A percentile compares a stretch with the other conserved stretches of the same genome.
phyloP scores from a whole-genome alignment of 2,329 filamentous ascomycete species.

The Paraconiothyrium brasiliense region DNA sequence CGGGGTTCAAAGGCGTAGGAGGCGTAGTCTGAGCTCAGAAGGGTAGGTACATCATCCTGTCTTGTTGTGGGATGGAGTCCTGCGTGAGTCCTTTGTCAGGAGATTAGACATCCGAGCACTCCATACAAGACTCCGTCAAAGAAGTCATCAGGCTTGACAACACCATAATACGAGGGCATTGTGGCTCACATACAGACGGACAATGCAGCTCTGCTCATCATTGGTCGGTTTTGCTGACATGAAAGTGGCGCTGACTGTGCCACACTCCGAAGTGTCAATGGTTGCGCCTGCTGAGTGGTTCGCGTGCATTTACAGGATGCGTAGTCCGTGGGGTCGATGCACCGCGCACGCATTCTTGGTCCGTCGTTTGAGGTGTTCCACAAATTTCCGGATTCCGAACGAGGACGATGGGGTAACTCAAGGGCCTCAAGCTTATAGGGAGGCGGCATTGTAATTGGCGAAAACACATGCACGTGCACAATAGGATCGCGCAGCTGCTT shows the following conservation, averaged over 20 bases:
- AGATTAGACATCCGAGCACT: slow-evolving; percentile 5
- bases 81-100: slow-evolving; percentile 7
- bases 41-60: slow-evolving; percentile 10
- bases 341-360: slow-evolving; percentile 9
- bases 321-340: slow-evolving; percentile 12
- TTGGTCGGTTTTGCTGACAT: slow-evolving; percentile 10
- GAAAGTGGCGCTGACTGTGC: neutral
- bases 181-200: slow-evolving; percentile 6
- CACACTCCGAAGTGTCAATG: slow-evolving; percentile 4
- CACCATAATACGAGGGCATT: neutral
- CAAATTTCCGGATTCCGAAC: slow-evolving; percentile 15
- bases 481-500: neutral
- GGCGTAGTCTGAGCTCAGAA: slow-evolving; percentile 3
- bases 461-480: neutral
- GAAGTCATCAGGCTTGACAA: slow-evolving; percentile 6
- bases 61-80: slow-evolving; percentile 6
- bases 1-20: neutral
- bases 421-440: neutral
- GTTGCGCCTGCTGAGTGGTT: slow-evolving; percentile 5
- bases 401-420: neutral
- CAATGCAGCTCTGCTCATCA: neutral
- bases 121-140: slow-evolving; percentile 4
- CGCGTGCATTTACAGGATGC: neutral
- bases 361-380: slow-evolving; percentile 11
- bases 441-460: neutral